These are phyloP conservation scores for Phytopythium vexans DNA, from an alignment of 352 stramenopile genomes.

Conservation along the genomic window DNA sequence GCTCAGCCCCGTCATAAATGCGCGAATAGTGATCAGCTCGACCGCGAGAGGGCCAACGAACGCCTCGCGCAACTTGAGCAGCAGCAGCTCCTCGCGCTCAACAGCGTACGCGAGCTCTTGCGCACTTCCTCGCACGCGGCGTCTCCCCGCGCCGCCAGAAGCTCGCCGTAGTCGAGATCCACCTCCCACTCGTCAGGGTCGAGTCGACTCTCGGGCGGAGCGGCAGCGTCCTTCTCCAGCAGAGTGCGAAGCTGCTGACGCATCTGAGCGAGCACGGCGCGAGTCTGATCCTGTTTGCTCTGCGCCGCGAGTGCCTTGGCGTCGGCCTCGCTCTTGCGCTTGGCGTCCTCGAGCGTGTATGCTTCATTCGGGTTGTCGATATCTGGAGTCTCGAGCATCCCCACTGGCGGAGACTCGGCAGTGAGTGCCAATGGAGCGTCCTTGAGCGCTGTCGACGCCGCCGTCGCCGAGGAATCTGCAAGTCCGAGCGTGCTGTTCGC, in stretches of 20 bases:
- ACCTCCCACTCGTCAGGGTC: constrained; percentile 82
- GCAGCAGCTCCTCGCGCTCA: constrained; percentile 76
- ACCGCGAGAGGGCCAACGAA: constrained; percentile 73
- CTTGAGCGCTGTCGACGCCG: constrained; percentile 8
- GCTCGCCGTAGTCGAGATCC: constrained; percentile 83
- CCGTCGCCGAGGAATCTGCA: constrained; percentile 6
- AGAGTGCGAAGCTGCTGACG: constrained; percentile 74
- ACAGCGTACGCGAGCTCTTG: constrained; percentile 79
- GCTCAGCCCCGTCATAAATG: constrained; percentile 56
- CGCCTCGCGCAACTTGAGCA: constrained; percentile 83
- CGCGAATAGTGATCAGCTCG: constrained; percentile 68
- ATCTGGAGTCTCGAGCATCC: constrained; percentile 58
- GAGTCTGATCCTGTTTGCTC: constrained; percentile 88
- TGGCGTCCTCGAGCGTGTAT: constrained; percentile 93
- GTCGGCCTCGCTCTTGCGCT: constrained; percentile 89
- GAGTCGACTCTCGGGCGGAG: constrained; percentile 52
- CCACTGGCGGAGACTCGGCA: constrained; percentile 4
- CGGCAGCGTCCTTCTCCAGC: constrained; percentile 48
- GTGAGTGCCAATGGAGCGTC: too few species aligned
- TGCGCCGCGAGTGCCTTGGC: constrained; percentile 41
- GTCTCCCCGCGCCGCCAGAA: constrained; percentile 61
- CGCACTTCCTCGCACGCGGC: constrained; percentile 86
- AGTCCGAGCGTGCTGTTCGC: constrained; percentile 32
- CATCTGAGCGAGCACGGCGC: constrained; percentile 81
- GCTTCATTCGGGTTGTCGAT: constrained; percentile 62